Evolutionary conservation across 192 early-diverging fungal genomes (phyloP).

Genomic region (Fimicolochytrium jonesii): DNA sequence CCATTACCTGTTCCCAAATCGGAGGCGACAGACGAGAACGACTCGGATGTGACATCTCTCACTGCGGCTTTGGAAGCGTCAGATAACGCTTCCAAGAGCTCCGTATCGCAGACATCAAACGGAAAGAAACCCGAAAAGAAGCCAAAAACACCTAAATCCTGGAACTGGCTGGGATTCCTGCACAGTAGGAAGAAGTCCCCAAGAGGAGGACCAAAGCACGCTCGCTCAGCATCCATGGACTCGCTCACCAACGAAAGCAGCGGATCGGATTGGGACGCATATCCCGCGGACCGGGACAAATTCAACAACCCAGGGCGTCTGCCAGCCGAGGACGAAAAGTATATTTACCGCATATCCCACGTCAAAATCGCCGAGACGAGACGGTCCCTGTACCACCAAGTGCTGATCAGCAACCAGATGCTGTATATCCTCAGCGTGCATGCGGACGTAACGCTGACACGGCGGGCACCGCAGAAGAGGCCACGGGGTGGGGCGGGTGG

Average conservation of each 20-base stretch:
- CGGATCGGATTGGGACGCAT: slow-evolving; percentile 31
- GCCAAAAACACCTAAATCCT: too few relatives aligned
- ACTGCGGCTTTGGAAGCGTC: too few relatives aligned
- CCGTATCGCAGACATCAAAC: background rate
- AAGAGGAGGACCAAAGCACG: too few relatives aligned
- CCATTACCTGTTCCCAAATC: too few relatives aligned
- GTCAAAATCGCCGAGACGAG: slow-evolving; percentile 43
- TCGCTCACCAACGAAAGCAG: slow-evolving; percentile 1
- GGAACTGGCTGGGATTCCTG: slow-evolving; percentile 22
- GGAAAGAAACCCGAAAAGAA: background rate
- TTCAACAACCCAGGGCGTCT: slow-evolving; percentile 15
- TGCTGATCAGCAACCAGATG: slow-evolving; percentile 51
- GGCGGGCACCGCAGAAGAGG: slow-evolving; percentile 28
- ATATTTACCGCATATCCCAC: slow-evolving; percentile 42
- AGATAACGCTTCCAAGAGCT: background rate
- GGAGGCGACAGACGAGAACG: too few relatives aligned
- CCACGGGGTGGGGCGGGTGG: background rate
- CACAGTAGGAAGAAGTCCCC: too few relatives aligned
- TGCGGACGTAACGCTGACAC: slow-evolving; percentile 46
- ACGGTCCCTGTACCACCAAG: slow-evolving; percentile 42
- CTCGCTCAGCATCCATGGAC: background rate
- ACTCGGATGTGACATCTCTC: too few relatives aligned
- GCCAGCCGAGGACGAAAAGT: slow-evolving; percentile 30
- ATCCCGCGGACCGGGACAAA: slow-evolving; percentile 12
- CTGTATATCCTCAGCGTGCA: slow-evolving; percentile 52